Conservation (phyloP, 2,329 filamentous ascomycete species). For the Dactylonectria estremocensis region DNA sequence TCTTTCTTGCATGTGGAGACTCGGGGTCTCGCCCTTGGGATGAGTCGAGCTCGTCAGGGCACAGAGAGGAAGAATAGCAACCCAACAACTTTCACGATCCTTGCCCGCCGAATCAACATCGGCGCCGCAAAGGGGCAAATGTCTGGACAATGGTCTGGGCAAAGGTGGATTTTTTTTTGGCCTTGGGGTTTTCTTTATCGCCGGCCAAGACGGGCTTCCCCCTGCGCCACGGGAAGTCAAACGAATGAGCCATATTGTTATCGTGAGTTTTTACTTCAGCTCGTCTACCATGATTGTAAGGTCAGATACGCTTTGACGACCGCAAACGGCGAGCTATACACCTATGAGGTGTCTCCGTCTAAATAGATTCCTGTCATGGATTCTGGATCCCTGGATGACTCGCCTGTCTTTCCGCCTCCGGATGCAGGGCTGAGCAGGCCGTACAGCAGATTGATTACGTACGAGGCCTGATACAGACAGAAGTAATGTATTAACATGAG, state of each 20-base stretch:
- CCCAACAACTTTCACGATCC: constrained; percentile 21
- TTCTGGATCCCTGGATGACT: neutral
- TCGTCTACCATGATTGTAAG: constrained; percentile 19
- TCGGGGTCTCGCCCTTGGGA: too few relatives aligned
- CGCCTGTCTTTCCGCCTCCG: neutral
- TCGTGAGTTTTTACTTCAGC: constrained; percentile 19
- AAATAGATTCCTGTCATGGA: neutral
- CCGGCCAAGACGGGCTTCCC: neutral
- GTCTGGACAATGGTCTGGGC: constrained; percentile 7
- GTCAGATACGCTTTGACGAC: neutral
- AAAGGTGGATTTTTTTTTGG: neutral
- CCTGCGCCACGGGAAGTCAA: constrained; percentile 12
- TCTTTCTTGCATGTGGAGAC: too few relatives aligned
- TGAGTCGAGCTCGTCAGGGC: constrained; percentile 15
- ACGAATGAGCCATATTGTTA: constrained; percentile 18
- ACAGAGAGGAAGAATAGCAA: neutral
- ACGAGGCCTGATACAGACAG: neutral
- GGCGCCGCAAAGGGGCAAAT: constrained; percentile 9
- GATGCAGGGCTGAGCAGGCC: too few relatives aligned
- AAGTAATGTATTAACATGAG: constrained; percentile 1
- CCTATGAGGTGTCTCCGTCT: neutral
- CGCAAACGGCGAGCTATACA: neutral
- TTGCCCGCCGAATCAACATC: constrained; percentile 15
- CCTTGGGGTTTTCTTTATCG: neutral
- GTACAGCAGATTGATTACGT: neutral